A percentile compares a stretch with the other conserved stretches of the same genome.
Evolutionary conservation across 345 rosid species (phyloP).

Genomic region (Salix koriyanagi): DNA sequence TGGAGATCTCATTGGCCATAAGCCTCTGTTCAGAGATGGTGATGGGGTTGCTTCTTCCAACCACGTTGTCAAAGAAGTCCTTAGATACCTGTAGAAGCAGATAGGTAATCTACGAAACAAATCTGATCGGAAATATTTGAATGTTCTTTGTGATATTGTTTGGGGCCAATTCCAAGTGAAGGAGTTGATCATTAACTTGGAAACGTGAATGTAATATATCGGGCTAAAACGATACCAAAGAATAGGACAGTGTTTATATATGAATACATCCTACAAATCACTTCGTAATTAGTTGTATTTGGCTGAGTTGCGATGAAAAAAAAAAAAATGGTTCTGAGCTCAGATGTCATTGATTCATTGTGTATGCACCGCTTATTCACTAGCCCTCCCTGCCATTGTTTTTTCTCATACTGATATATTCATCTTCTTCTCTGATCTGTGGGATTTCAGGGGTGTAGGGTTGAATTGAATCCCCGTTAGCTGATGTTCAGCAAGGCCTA

Average conservation of each 20-base stretch:
- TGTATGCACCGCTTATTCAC: neutral
- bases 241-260: neutral
- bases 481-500: no score
- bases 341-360: neutral
- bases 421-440: neutral
- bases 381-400: neutral
- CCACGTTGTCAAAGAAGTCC: conserved; percentile 47
- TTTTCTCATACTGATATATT: neutral
- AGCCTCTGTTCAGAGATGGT: conserved; percentile 20
- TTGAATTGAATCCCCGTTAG: no score
- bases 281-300: neutral
- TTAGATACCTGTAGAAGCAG: conserved; percentile 15
- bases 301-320: neutral
- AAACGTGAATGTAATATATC: neutral
- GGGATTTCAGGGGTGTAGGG: no score
- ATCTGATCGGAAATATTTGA: neutral
- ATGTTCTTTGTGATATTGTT: neutral
- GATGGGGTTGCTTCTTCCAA: conserved; percentile 19
- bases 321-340: neutral
- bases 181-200: neutral
- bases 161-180: neutral
- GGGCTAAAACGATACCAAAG: neutral
- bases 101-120: neutral
- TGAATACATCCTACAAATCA: neutral
- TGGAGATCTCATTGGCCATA: conserved; percentile 38